Percentiles rank a stretch among this genome's conserved stretches.
Evolutionary conservation across 129 eudicot species (phyloP).

Genomic region (Arctium minus): DNA sequence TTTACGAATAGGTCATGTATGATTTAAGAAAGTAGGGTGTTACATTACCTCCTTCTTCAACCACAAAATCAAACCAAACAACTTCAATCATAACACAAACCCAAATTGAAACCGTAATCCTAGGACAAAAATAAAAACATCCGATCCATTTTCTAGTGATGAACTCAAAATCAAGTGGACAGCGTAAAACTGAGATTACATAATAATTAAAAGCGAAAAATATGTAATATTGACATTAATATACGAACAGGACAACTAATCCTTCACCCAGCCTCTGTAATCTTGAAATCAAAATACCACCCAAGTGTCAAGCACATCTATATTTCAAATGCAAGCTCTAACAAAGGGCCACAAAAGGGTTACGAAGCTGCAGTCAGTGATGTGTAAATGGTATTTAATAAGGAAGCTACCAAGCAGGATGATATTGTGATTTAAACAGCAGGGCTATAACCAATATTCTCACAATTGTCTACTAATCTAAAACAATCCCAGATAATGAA

Average conservation of each 20-base stretch:
- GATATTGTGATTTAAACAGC: not conserved
- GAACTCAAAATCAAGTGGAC: not conserved
- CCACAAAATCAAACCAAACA: not conserved
- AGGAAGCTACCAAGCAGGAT: not conserved
- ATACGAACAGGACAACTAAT: not conserved
- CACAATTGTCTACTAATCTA: not conserved
- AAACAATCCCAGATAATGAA: not conserved
- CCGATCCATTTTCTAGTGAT: not conserved
- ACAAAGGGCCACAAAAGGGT: not conserved
- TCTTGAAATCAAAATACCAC: not conserved
- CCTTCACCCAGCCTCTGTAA: not conserved
- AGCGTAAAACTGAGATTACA: not conserved
- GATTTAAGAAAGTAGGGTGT: too few species aligned
- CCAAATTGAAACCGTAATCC: not conserved
- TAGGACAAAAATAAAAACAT: not conserved
- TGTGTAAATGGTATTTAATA: not conserved
- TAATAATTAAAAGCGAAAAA: not conserved
- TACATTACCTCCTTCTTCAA: not conserved
- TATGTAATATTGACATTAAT: not conserved
- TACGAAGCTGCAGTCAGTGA: not conserved
- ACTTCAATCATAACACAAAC: not conserved
- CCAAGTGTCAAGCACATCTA: not conserved
- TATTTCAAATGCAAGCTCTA: not conserved
- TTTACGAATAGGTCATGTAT: too few species aligned
- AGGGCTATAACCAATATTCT: not conserved